Evolutionary conservation across 2,329 filamentous ascomycete species (phyloP).

Genomic region (Ascochyta viciae-villosae): DNA sequence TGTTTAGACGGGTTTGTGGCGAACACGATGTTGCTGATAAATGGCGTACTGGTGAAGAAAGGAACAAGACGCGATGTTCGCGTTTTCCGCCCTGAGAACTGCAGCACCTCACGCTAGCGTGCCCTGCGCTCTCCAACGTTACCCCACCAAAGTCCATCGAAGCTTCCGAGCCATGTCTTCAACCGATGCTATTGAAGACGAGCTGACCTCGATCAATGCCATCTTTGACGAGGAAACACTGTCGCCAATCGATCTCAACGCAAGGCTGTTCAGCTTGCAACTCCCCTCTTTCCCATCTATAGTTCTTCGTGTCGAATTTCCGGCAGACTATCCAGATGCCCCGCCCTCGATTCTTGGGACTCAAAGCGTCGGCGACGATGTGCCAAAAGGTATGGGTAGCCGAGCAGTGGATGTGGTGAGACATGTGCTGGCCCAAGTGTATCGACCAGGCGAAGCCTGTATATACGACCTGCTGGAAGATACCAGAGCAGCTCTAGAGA

Average conservation of each 20-base stretch:
- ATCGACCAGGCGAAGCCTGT: conserved; percentile 77
- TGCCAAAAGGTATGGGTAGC: conserved; percentile 74
- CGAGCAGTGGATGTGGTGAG: conserved; percentile 73
- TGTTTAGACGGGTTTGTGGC: conserved; percentile 1
- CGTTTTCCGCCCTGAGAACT: conserved; percentile 14
- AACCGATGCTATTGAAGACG: conserved; percentile 66
- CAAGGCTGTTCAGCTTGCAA: conserved; percentile 59
- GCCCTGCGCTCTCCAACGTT: conserved; percentile 20
- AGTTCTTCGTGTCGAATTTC: conserved; percentile 69
- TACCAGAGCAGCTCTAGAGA: conserved; percentile 57
- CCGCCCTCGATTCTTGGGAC: conserved; percentile 78
- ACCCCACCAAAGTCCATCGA: conserved; percentile 20
- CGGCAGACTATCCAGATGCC: conserved; percentile 74
- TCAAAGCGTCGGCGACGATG: conserved; percentile 74
- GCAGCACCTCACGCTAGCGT: conserved; percentile 11
- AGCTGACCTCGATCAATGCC: conserved; percentile 82
- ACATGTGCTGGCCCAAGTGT: conserved; percentile 71
- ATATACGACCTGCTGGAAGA: conserved; percentile 89
- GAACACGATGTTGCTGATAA: conserved; percentile 10
- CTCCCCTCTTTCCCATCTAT: conserved; percentile 69
- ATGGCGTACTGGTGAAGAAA: conserved; percentile 8
- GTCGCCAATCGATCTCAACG: conserved; percentile 29
- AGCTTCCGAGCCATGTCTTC: conserved; percentile 30
- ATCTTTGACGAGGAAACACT: conserved; percentile 79
- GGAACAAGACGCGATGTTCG: conserved; percentile 6